These are phyloP conservation scores for Phytophthora cactorum DNA, from an alignment of 352 stramenopile genomes.

Conservation along the genomic window DNA sequence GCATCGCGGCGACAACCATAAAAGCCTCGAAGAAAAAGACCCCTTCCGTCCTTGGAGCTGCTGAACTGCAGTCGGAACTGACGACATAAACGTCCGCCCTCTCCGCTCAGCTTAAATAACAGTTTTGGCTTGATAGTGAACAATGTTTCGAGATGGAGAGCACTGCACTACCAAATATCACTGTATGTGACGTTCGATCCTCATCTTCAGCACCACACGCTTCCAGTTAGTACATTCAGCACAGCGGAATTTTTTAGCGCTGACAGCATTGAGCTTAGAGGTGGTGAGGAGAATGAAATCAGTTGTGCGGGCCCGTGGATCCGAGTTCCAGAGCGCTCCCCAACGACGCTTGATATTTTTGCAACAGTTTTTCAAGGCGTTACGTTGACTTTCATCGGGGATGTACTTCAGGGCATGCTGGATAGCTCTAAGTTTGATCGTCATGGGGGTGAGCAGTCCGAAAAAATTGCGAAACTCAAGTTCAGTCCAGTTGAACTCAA, in stretches of 20 bases:
- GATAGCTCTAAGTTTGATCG: no score
- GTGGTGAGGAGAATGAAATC: background rate
- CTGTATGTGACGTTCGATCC: no score
- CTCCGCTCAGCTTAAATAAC: background rate
- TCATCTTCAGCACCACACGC: no score
- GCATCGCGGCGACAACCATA: conserved; percentile 5
- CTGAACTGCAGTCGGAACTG: conserved; percentile 17
- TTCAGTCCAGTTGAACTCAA: no score
- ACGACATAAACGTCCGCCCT: conserved; percentile 3
- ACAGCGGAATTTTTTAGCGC: no score
- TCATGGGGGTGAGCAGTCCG: no score
- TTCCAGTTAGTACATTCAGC: no score
- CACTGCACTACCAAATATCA: no score
- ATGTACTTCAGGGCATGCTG: no score
- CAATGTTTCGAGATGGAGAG: background rate
- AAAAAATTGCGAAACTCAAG: no score
- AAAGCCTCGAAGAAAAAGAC: conserved; percentile 25
- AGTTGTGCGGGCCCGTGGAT: background rate
- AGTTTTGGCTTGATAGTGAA: background rate
- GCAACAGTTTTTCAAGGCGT: background rate
- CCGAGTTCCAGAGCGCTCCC: background rate
- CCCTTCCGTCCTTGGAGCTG: background rate
- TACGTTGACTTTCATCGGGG: no score
- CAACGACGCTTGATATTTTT: background rate
- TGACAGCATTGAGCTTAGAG: background rate